Conservation (phyloP, 345 rosid genomes). For the Garcia nutans region DNA sequence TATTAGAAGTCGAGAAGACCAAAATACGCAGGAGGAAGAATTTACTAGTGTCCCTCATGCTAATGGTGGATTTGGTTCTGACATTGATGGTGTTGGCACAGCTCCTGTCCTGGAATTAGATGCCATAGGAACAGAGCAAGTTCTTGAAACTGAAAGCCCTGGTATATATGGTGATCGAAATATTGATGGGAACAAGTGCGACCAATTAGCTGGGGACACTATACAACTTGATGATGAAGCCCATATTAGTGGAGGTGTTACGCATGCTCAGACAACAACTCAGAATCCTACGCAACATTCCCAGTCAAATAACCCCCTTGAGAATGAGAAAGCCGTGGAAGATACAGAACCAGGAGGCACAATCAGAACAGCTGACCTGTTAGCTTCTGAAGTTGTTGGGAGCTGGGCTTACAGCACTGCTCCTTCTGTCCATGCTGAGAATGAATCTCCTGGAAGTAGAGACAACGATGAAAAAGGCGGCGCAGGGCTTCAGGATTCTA, state of each 20-base stretch:
- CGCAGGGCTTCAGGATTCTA: conserved; percentile 41
- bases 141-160: conserved; percentile 76
- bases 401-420: conserved; percentile 88
- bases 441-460: conserved; percentile 54
- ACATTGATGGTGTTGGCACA: conserved; percentile 61
- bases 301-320: conserved; percentile 34
- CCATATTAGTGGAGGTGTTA: conserved; percentile 45
- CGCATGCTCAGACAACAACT: conserved; percentile 28
- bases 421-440: conserved; percentile 76
- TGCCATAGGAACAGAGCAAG: conserved; percentile 65
- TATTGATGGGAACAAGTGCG: conserved; percentile 37
- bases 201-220: conserved; percentile 58
- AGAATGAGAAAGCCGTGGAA: conserved; percentile 40
- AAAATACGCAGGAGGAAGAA: conserved; percentile 78
- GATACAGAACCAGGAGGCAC: conserved; percentile 67
- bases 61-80: conserved; percentile 81
- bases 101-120: conserved; percentile 57
- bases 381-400: conserved; percentile 83
- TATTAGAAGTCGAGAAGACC: conserved; percentile 61
- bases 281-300: conserved; percentile 25
- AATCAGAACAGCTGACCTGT: conserved; percentile 71
- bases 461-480: conserved; percentile 44
- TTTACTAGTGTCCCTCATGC: conserved; percentile 46
- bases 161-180: conserved; percentile 42
- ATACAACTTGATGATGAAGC: conserved; percentile 80